A percentile compares a stretch with the other conserved stretches of the same genome.
Conservation (phyloP, 169 alveolate genomes). For the Plasmodium relictum region DNA sequence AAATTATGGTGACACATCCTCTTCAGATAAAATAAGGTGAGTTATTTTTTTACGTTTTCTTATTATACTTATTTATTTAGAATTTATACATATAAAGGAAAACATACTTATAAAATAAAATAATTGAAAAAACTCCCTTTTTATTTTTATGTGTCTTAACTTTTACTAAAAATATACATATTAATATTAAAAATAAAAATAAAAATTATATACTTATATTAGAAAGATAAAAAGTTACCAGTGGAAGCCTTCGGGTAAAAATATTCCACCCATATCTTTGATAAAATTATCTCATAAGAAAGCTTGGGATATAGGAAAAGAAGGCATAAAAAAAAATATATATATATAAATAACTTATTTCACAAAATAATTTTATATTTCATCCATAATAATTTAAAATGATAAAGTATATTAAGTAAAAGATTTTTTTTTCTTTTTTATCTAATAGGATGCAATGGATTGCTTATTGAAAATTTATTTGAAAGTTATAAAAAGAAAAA, state of each 20-base stretch:
- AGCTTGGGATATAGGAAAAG: constrained; percentile 78
- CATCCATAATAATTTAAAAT: background rate
- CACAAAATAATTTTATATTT: background rate
- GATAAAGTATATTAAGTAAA: background rate
- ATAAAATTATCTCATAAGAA: constrained; percentile 58
- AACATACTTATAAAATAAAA: background rate
- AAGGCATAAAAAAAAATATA: constrained; percentile 19
- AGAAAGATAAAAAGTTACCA: constrained; percentile 27
- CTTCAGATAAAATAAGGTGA: constrained; percentile 39
- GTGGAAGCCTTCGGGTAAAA: constrained; percentile 65
- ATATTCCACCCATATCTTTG: constrained; percentile 47
- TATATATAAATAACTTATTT: background rate
- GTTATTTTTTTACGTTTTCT: constrained; percentile 3
- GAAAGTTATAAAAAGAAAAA: constrained; percentile 52
- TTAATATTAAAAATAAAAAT: background rate
- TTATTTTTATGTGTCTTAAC: background rate
- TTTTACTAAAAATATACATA: background rate
- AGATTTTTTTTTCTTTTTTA: background rate
- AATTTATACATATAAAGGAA: background rate
- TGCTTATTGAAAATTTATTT: constrained; percentile 52
- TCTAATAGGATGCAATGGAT: constrained; percentile 66
- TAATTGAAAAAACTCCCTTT: background rate
- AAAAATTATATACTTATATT: background rate
- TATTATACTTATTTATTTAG: background rate
- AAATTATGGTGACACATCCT: constrained; percentile 22